These are phyloP conservation scores for Datisca glomerata DNA, from an alignment of 306 rosid genomes.

Conservation along the genomic window DNA sequence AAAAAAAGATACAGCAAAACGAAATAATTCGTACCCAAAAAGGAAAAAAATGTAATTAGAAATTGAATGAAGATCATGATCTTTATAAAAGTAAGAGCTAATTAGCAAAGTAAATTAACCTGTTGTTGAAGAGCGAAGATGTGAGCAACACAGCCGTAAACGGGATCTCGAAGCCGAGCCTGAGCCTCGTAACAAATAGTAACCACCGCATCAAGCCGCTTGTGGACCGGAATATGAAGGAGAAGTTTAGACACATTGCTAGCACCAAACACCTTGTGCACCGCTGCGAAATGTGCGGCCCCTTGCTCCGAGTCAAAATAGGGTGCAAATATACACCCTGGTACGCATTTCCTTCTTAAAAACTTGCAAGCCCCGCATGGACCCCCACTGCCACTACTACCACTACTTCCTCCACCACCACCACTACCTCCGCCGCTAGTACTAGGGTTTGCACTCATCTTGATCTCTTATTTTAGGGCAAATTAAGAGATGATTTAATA, in stretches of 20 bases:
- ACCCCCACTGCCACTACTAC: conserved; percentile 26
- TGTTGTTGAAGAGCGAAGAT: conserved; percentile 91
- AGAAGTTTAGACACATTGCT: conserved; percentile 91
- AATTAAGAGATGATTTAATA: neutral
- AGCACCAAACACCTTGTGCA: conserved; percentile 90
- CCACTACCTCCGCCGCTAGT: conserved; percentile 14
- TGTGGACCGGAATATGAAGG: conserved; percentile 54
- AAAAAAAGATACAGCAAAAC: too few species aligned
- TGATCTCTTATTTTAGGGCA: neutral
- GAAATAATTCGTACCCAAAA: too few species aligned
- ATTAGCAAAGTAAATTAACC: too few species aligned
- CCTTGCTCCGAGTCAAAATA: conserved; percentile 95
- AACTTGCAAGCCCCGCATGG: conserved; percentile 98
- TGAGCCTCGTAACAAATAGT: conserved; percentile 90
- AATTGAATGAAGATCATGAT: too few species aligned
- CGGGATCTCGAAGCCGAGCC: conserved; percentile 78
- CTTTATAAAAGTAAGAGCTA: too few species aligned
- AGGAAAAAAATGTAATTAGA: too few species aligned
- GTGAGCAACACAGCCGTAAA: conserved; percentile 89
- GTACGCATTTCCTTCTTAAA: conserved; percentile 65
- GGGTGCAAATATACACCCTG: conserved; percentile 80
- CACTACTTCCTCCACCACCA: neutral
- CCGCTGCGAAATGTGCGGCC: conserved; percentile 78
- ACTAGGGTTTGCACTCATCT: conserved; percentile 49
- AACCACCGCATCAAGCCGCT: conserved; percentile 76